Base-by-base conservation (phyloP, 345 rosid genomes). In the Corchorus capsularis region DNA sequence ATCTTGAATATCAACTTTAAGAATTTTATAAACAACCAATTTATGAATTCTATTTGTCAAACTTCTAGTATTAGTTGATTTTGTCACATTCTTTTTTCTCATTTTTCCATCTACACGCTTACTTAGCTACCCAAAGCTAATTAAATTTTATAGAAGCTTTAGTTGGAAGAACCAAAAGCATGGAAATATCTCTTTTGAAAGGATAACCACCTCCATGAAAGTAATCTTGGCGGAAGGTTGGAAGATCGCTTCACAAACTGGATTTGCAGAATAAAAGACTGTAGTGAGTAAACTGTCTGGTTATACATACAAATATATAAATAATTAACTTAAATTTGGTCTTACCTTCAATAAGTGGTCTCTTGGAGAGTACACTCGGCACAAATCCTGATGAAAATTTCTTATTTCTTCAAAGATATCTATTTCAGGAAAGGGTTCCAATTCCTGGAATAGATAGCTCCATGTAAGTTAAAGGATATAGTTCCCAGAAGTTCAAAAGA, bases 191-290 rank as follows among this genome's bases (percentile, higher is more conserved):
- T 15, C 62, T 68, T 64, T 17, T 49, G 19, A 63, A 57, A 69
- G 39, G 34, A 22, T 34, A 75, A 77, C 19, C 19, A 93, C 99
- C 99, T 93, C 84, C 80, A 83, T 9, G 87, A 77, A 75, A 95
- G 90, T 75, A 93, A 84, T 80, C 98, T 89, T 20, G 97, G 86
- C 10, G 99, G 99, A 85, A 95, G 94, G 81, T 86, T 83, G 81
- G 79, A 85, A 75, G 93, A 89, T 84, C 97, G 87, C 84, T 83
- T 89, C 56, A 85, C 93, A 73, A 93, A 86, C 98, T 95, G 89
- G 89, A 79, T 16, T 2, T 32, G 50, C 43, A 77, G 52, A 67
- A 61, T 22, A 54, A 72, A 57, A 46, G 1, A 72, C 55, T 17
- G 34, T 17, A 32, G 60, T 50, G 60, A 69, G 75, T 55, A 71